A percentile compares a stretch with the other conserved stretches of the same genome.
Evolutionary conservation across 306 rosid genomes (phyloP).

Genomic region (Adenanthera pavonina): DNA sequence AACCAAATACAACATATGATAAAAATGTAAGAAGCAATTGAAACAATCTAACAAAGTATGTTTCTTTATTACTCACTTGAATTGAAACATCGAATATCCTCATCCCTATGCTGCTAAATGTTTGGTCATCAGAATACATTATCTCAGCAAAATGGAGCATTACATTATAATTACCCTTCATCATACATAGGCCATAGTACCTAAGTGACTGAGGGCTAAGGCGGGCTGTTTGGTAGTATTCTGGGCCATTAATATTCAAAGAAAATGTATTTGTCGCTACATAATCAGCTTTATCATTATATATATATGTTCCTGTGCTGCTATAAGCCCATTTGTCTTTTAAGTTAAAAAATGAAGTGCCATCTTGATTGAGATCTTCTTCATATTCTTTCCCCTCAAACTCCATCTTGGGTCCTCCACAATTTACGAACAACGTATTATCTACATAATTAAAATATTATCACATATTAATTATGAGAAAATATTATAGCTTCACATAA

Average conservation of each 20-base stretch:
- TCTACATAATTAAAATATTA: constrained; percentile 41
- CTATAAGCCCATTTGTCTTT: constrained; percentile 69
- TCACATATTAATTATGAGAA: constrained; percentile 3
- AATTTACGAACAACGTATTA: constrained; percentile 34
- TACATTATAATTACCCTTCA: constrained; percentile 69
- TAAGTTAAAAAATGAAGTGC: constrained; percentile 44
- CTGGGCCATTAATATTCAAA: not conserved
- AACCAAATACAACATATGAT: not conserved
- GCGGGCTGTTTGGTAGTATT: not conserved
- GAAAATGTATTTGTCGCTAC: constrained; percentile 14
- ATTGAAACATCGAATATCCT: constrained; percentile 77
- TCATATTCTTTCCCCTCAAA: constrained; percentile 52
- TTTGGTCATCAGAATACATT: constrained; percentile 50
- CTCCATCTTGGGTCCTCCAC: constrained; percentile 50
- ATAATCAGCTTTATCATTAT: not conserved
- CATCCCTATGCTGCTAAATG: constrained; percentile 55
- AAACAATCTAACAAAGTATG: not conserved
- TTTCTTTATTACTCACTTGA: constrained; percentile 64
- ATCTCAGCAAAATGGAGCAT: constrained; percentile 80
- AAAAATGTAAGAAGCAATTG: not conserved
- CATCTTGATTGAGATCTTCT: constrained; percentile 40
- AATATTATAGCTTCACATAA: not conserved
- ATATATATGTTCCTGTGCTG: constrained; percentile 59
- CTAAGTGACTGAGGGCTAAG: constrained; percentile 52
- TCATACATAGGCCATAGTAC: constrained; percentile 77